Evolutionary conservation across 2,329 filamentous ascomycete species (phyloP).

Genomic region (Venturia asperata): DNA sequence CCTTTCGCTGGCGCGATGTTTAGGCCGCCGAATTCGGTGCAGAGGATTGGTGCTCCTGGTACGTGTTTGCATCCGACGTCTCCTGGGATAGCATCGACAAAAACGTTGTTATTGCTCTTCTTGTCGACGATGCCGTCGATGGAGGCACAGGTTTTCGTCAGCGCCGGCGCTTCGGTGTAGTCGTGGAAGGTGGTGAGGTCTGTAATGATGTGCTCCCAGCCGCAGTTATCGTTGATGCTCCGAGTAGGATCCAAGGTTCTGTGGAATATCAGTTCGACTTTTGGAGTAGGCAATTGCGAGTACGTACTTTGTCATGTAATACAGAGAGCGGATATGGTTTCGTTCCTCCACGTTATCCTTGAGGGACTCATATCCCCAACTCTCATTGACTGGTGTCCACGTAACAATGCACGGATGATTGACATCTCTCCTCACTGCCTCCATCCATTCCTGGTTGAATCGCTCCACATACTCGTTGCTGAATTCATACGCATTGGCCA

Average conservation of each 20-base stretch:
- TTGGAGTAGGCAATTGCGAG: slow-evolving; percentile 45
- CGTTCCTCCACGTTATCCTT: slow-evolving; percentile 51
- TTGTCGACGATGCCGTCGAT: slow-evolving; percentile 48
- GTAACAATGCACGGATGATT: slow-evolving; percentile 58
- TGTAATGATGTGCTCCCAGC: slow-evolving; percentile 62
- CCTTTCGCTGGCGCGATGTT: slow-evolving; percentile 51
- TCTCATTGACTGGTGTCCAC: slow-evolving; percentile 55
- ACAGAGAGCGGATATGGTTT: slow-evolving; percentile 57
- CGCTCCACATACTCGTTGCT: slow-evolving; percentile 50
- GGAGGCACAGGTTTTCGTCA: slow-evolving; percentile 48
- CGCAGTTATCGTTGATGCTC: slow-evolving; percentile 55
- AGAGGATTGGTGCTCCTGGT: slow-evolving; percentile 53
- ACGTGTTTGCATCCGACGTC: slow-evolving; percentile 37
- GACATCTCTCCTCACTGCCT: slow-evolving; percentile 55
- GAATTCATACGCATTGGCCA: slow-evolving; percentile 59
- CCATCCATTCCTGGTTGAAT: slow-evolving; percentile 59
- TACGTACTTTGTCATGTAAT: slow-evolving; percentile 55
- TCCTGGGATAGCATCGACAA: slow-evolving; percentile 40
- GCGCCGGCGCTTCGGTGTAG: slow-evolving; percentile 52
- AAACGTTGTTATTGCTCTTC: slow-evolving; percentile 50
- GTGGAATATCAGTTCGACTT: slow-evolving; percentile 49
- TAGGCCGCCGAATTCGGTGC: slow-evolving; percentile 61
- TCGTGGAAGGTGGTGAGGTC: slow-evolving; percentile 64
- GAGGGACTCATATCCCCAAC: slow-evolving; percentile 57
- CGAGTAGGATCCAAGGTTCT: slow-evolving; percentile 53